Base-by-base conservation (phyloP, 2,329 filamentous ascomycete species). In the Pleomassaria siparia region DNA sequence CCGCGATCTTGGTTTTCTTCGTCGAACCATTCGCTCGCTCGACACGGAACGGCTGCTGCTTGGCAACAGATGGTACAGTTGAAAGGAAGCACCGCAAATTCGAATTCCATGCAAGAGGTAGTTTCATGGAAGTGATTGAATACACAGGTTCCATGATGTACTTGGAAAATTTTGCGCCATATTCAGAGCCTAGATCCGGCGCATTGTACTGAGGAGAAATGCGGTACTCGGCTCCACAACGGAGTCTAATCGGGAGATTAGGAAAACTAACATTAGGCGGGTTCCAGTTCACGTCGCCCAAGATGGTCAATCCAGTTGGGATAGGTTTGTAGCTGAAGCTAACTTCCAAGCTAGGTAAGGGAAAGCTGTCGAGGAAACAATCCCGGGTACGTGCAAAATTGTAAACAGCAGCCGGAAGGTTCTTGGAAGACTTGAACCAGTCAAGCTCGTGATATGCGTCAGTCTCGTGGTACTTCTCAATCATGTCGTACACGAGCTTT, bases 351-450 rank as follows among this genome's bases (percentile, higher is more conserved):
- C 41, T 50, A 10, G 56, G 52, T 2, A 43, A 49, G 1, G 48
- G 44, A 10, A 39, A 51, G 1, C 45, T 50, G 18, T 63, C 47
- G 3, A 50, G 7, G 44, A 71, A 67, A 44, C 66, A 71, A 32
- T 71, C 67, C 15, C 63, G 64, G 1, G 59, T 60, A 1, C 56
- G 56, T n/a, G 69, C 29, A 30, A 67, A 68, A 35, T 69, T 66
- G 50, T 60, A 61, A 1, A 69, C 41, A 16, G 63, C 60, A 3
- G 45, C 47, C 2, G 56, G 58, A 11, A 71, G 46, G 26, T 68
- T 51, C 2, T 54, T 47, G 7, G 54, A 54, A 13, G 55, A 58
- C 2, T 53, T 37, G 11, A 66, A 63, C 66, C 67, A 70, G 10
- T 22, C 33, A 30, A 43, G 33, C 12, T 50, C 20, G 8, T 12